A percentile compares a stretch with the other conserved stretches of the same genome.
These are phyloP conservation scores for Hygrocybe punicea DNA, from an alignment of 768 basidiomycete species.

Conservation along the genomic window DNA sequence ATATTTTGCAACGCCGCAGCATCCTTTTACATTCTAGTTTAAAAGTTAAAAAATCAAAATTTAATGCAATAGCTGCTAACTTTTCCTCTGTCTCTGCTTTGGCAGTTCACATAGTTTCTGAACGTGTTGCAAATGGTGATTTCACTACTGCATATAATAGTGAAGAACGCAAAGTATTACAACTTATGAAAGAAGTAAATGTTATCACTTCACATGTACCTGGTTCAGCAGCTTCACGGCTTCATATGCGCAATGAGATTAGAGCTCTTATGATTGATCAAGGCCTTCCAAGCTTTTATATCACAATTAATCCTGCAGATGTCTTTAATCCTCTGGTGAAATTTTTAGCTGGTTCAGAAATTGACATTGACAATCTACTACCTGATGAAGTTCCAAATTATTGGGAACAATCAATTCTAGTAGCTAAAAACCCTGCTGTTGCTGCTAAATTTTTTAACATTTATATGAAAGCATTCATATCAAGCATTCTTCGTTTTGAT, in stretches of 20 bases:
- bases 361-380: slow-evolving; percentile 33
- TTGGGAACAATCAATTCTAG: slow-evolving; percentile 29
- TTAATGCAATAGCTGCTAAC: slow-evolving; percentile 22
- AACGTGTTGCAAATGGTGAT: slow-evolving; percentile 21
- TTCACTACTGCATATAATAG: slow-evolving; percentile 9
- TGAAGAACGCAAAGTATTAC: slow-evolving; percentile 29
- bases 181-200: slow-evolving; percentile 21
- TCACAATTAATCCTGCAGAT: slow-evolving; percentile 47
- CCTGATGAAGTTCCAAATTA: slow-evolving; percentile 27
- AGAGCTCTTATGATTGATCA: slow-evolving; percentile 28
- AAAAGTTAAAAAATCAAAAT: slow-evolving; percentile 24
- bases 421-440: slow-evolving; percentile 40
- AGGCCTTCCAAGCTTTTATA: slow-evolving; percentile 41
- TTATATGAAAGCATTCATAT: slow-evolving; percentile 37
- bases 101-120: slow-evolving; percentile 20
- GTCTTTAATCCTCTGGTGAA: slow-evolving; percentile 41
- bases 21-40: slow-evolving; percentile 33
- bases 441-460: slow-evolving; percentile 44
- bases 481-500: slow-evolving; percentile 24
- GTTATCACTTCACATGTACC: slow-evolving; percentile 20
- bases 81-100: slow-evolving; percentile 25
- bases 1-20: slow-evolving; percentile 37
- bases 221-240: slow-evolving; percentile 29
- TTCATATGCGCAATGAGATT: slow-evolving; percentile 39
- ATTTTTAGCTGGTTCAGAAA: slow-evolving; percentile 35